Evolutionary conservation across 805 yeast species (phyloP).

Genomic region (Ogataea angusta): DNA sequence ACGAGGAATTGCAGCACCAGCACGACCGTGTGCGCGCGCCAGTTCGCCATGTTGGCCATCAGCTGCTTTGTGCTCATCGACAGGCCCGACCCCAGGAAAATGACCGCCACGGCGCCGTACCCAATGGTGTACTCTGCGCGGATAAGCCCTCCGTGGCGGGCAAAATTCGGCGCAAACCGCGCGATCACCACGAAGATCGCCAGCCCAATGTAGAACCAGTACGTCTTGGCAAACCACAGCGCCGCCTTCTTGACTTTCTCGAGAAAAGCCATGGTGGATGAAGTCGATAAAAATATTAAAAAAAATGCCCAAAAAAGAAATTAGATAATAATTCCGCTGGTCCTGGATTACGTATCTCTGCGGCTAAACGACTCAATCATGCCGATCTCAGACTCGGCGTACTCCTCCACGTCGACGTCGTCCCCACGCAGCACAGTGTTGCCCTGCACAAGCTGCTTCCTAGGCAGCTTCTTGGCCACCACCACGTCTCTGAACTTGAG

Average conservation of each 20-base stretch:
- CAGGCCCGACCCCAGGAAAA: conserved; percentile 77
- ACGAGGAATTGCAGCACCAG: conserved; percentile 65
- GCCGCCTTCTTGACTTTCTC: conserved; percentile 4
- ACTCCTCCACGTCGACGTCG: conserved; percentile 59
- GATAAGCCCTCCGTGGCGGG: conserved; percentile 76
- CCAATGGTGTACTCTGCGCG: conserved; percentile 73
- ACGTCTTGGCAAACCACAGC: conserved; percentile 26
- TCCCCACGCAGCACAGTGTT: conserved; percentile 52
- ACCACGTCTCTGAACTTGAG: conserved; percentile 67
- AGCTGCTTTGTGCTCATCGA: conserved; percentile 68
- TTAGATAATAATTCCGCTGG: conserved; percentile 1
- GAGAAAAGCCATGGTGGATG: conserved; percentile 1
- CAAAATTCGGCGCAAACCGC: conserved; percentile 75
- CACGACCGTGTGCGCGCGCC: conserved; percentile 81
- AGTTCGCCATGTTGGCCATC: conserved; percentile 59
- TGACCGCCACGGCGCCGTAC: conserved; percentile 84
- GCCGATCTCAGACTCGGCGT: conserved; percentile 69
- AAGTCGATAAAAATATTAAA: neutral
- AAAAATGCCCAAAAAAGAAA: neutral
- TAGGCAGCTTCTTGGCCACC: conserved; percentile 69
- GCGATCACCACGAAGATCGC: conserved; percentile 77
- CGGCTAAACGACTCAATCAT: conserved; percentile 77
- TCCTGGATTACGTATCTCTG: conserved; percentile 36
- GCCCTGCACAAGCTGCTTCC: conserved; percentile 82
- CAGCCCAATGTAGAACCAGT: conserved; percentile 75